phyloP scores from a whole-genome alignment of 2,329 filamentous ascomycete genomes.

The Colletotrichum brevisporum region DNA sequence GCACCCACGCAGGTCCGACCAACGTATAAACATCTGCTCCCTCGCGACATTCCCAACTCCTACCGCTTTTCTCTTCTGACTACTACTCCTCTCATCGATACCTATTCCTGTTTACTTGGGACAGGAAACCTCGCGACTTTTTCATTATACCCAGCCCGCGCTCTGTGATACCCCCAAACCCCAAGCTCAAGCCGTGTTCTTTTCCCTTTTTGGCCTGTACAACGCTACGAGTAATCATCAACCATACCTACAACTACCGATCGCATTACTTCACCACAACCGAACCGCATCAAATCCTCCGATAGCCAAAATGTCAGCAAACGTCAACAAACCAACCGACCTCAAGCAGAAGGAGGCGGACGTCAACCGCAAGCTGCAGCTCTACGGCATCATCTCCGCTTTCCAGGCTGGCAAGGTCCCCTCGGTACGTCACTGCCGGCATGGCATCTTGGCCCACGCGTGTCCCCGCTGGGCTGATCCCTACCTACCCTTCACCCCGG shows the following conservation, averaged over 20 bases:
- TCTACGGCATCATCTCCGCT: conserved; percentile 90
- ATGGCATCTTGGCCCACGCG: conserved; percentile 16
- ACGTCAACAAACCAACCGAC: conserved; percentile 82
- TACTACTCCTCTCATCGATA: conserved; percentile 24
- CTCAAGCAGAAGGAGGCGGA: conserved; percentile 84
- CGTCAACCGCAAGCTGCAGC: conserved; percentile 93
- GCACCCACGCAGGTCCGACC: not conserved
- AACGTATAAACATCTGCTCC: conserved; percentile 36
- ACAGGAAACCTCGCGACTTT: conserved; percentile 35
- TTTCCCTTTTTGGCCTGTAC: conserved; percentile 16
- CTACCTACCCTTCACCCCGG: not conserved
- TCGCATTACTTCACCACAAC: conserved; percentile 1
- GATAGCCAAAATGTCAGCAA: conserved; percentile 51
- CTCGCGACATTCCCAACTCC: not conserved
- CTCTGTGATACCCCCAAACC: conserved; percentile 37
- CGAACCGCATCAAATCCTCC: not conserved
- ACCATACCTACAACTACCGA: conserved; percentile 19
- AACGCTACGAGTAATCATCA: not conserved
- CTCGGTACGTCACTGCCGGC: conserved; percentile 71
- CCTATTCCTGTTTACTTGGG: conserved; percentile 31
- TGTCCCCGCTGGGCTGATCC: not conserved
- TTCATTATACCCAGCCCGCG: conserved; percentile 35
- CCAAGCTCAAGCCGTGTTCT: conserved; percentile 12
- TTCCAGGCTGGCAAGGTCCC: conserved; percentile 93
- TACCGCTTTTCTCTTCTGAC: not conserved